Evolutionary conservation across 768 basidiomycete genomes (phyloP), one percentile per base, ranked within the genome.

Genomic region (Collybiopsis luxurians): DNA sequence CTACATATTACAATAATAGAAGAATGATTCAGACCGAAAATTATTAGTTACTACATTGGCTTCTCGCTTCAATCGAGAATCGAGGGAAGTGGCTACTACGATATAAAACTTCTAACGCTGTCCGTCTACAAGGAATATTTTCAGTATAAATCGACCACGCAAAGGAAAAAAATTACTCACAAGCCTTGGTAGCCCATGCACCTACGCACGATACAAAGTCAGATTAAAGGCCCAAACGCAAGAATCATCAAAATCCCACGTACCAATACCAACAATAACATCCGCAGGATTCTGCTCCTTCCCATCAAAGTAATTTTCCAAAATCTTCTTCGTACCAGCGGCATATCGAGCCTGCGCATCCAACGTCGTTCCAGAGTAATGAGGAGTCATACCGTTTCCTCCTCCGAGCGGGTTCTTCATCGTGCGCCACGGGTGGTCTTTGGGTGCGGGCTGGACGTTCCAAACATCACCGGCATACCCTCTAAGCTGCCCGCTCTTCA

Each of bases 331-430:
- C 24, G 83, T 78, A 12, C 91, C 92, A 45, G 73, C 70, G 12
- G 92, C 92, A 67, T 97, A 96, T 45, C 93, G 88, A 24, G 78
- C 81, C 73, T 95, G 93, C 2, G 93, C 92, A 65, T 95, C 93
- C 59, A 95, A 82, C 19, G 92, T 93, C 7, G 92, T 93, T 42
- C 93, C 92, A 62, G 87, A 90, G 74, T 90, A 92, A 67, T 91
- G 89, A 12, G 90, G 86, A 5, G 90, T 88, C 84, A 95, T 94
- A 64, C 89, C 92, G 73, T 97, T 95, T 21, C 93, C 93, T 60
- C 83, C 90, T 17, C 85, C 87, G 4, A 89, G 80, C 21, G 84
- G 81, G 76, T 93, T 92, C 76, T 88, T 86, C 79, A 84, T 80
- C 24, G 82, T 85, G 51, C 93, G 81, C 94, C 90, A 95, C 46